Evolutionary conservation across 2,329 filamentous ascomycete genomes (phyloP).

Genomic region (Aspergillus ustus): DNA sequence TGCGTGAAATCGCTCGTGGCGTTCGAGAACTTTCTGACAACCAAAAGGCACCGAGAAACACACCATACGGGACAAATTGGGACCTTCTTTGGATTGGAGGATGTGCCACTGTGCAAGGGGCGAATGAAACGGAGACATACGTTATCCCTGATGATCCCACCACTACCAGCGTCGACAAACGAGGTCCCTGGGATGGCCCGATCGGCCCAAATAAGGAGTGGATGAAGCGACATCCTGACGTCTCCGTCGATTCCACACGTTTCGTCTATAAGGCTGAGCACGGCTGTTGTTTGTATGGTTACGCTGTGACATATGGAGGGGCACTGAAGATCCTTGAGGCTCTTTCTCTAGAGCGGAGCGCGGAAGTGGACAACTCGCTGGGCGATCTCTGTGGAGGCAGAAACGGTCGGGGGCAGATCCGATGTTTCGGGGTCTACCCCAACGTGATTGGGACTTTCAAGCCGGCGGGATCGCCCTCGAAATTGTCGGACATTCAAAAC

Average conservation of each 20-base stretch:
- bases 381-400: constrained; percentile 53
- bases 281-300: constrained; percentile 43
- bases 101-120: constrained; percentile 43
- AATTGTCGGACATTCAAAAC: constrained; percentile 36
- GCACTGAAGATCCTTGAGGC: constrained; percentile 43
- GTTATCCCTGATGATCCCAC: constrained; percentile 39
- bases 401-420: constrained; percentile 34
- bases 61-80: constrained; percentile 59
- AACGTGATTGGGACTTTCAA: constrained; percentile 55
- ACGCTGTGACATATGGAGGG: constrained; percentile 44
- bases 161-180: constrained; percentile 23
- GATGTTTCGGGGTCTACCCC: constrained; percentile 49
- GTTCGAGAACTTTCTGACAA: constrained; percentile 36
- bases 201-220: constrained; percentile 27
- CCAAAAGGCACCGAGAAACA: constrained; percentile 31
- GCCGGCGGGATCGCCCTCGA: constrained; percentile 38
- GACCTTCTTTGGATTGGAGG: constrained; percentile 59
- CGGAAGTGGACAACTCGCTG: constrained; percentile 51
- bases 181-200: constrained; percentile 27
- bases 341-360: constrained; percentile 32
- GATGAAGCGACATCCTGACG: constrained; percentile 24
- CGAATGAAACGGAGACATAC: constrained; percentile 34
- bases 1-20: constrained; percentile 44
- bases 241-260: constrained; percentile 40
- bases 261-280: constrained; percentile 39